Percentiles rank a stretch among this genome's conserved stretches.
Evolutionary conservation across 1,284 basidiomycete species (phyloP).

Genomic region (Lentinula novae-zelandiae): DNA sequence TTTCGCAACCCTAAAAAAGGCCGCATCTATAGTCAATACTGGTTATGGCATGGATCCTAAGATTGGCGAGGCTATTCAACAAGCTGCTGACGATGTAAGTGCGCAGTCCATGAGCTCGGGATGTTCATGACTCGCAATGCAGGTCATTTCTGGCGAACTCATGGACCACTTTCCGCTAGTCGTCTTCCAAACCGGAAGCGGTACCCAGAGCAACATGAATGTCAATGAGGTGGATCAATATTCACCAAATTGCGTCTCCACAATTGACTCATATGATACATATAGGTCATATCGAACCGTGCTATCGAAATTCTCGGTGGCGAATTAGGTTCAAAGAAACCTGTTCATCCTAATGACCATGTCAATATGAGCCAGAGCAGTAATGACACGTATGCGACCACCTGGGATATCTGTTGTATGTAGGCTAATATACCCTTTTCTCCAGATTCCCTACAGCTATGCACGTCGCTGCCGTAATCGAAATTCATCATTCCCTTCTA

Average conservation of each 20-base stretch:
- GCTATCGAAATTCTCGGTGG: conserved; percentile 98
- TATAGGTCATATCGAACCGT: conserved; percentile 93
- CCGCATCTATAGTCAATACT: conserved; percentile 90
- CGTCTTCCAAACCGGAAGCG: conserved; percentile 99
- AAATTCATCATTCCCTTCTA: conserved; percentile 79
- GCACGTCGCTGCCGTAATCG: conserved; percentile 95
- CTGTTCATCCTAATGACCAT: conserved; percentile 99
- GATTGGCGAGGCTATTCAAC: conserved; percentile 85
- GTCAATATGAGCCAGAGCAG: conserved; percentile 99
- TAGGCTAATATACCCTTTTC: neutral
- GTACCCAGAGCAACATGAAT: conserved; percentile 99
- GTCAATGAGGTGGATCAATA: conserved; percentile 76
- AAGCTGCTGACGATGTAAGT: conserved; percentile 90
- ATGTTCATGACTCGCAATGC: conserved; percentile 8
- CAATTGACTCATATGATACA: conserved; percentile 1
- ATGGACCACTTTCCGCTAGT: conserved; percentile 97
- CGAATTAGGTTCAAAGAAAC: conserved; percentile 92
- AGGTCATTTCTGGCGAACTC: conserved; percentile 96
- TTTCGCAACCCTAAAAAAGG: conserved; percentile 97
- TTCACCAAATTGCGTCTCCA: neutral
- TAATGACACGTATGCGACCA: conserved; percentile 82
- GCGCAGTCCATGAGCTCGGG: neutral
- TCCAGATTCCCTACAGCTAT: conserved; percentile 96
- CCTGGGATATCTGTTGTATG: neutral
- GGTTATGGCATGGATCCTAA: conserved; percentile 90